These are phyloP conservation scores for Metschnikowia cerradonensis DNA, from an alignment of 805 yeast genomes.

Conservation along the genomic window DNA sequence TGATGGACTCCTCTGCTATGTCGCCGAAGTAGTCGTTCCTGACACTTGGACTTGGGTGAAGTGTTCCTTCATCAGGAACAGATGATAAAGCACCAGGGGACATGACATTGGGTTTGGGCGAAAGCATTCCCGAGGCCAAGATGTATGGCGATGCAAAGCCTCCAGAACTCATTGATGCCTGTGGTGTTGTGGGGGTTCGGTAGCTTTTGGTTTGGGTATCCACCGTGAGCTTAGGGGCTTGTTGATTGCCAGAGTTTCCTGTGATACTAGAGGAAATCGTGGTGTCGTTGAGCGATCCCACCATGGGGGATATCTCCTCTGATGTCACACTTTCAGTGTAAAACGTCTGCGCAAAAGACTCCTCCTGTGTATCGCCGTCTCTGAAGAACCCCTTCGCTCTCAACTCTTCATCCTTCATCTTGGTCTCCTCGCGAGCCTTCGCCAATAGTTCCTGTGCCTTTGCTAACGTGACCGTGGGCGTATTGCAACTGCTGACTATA, in stretches of 20 bases:
- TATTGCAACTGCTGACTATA: constrained; percentile 84
- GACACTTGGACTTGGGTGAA: constrained; percentile 7
- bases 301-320: constrained; percentile 26
- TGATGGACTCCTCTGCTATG: constrained; percentile 2
- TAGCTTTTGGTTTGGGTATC: constrained; percentile 26
- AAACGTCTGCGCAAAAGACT: constrained; percentile 3
- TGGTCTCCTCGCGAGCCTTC: constrained; percentile 74
- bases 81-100: constrained; percentile 5
- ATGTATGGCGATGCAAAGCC: constrained; percentile 70
- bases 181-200: constrained; percentile 39
- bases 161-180: constrained; percentile 20
- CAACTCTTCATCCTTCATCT: constrained; percentile 48
- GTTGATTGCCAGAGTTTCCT: constrained; percentile 7
- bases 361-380: constrained; percentile 20
- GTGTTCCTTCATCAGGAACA: constrained; percentile 5
- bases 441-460: constrained; percentile 84
- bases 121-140: constrained; percentile 56
- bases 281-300: constrained; percentile 31
- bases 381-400: constrained; percentile 39
- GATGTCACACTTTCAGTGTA: constrained; percentile 17
- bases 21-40: constrained; percentile 13
- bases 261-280: constrained; percentile 25
- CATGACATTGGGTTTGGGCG: constrained; percentile 38
- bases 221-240: constrained; percentile 28
- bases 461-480: constrained; percentile 88